Conservation (phyloP, 768 basidiomycete species). For the Xerocomus potaroensis region DNA sequence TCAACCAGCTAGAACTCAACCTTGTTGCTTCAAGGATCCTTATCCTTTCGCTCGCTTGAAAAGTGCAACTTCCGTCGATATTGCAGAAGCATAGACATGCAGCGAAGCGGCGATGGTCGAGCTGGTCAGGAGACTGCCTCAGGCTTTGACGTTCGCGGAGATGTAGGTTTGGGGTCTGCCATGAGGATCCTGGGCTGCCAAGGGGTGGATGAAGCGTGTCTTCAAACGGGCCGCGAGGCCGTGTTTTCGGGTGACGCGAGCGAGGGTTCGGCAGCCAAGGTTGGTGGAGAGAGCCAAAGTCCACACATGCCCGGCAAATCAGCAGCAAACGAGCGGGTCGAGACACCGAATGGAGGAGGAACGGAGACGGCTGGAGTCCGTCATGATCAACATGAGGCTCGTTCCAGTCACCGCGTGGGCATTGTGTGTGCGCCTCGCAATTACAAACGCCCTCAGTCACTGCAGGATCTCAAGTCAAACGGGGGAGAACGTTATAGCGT, state of each 20-base stretch:
- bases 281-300: background rate
- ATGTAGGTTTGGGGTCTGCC: constrained; percentile 19
- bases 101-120: too few relatives aligned
- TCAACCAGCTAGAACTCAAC: background rate
- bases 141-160: constrained; percentile 16
- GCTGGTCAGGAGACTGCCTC: background rate
- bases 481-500: constrained; percentile 7
- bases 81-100: too few relatives aligned
- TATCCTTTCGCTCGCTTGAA: too few relatives aligned
- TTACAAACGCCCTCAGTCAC: constrained; percentile 33
- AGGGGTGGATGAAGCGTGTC: constrained; percentile 24
- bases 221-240: constrained; percentile 14
- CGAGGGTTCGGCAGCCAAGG: constrained; percentile 12
- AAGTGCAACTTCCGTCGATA: too few relatives aligned
- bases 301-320: constrained; percentile 11
- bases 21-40: too few relatives aligned
- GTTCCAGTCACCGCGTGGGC: constrained; percentile 42
- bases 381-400: constrained; percentile 32
- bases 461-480: constrained; percentile 25
- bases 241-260: constrained; percentile 19
- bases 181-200: constrained; percentile 23
- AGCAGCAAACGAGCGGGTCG: background rate
- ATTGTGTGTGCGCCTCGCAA: constrained; percentile 33
- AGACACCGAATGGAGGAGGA: constrained; percentile 14
- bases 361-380: constrained; percentile 16